A percentile compares a stretch with the other conserved stretches of the same genome.
Evolutionary conservation across 78 protist species (phyloP).

Genomic region (Dictyostelium firmibasis): DNA sequence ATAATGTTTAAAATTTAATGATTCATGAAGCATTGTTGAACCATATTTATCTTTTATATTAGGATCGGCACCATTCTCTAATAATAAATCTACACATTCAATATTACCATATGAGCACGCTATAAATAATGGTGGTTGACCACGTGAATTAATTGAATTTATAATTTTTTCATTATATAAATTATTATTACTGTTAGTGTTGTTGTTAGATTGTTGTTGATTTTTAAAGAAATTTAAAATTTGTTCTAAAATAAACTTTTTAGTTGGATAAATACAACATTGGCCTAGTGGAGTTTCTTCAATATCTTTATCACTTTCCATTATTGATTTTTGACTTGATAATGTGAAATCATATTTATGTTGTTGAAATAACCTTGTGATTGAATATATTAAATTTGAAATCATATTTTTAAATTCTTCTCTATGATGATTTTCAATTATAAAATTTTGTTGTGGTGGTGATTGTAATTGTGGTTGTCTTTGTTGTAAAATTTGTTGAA

Average conservation of each 20-base stretch:
- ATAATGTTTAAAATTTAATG: slow-evolving; percentile 24
- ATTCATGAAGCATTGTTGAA: slow-evolving; percentile 20
- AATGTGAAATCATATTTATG: background rate
- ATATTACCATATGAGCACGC: slow-evolving; percentile 46
- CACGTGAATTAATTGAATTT: slow-evolving; percentile 38
- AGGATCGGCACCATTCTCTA: slow-evolving; percentile 31
- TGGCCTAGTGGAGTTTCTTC: slow-evolving; percentile 36
- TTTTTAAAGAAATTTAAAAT: background rate
- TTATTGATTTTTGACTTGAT: background rate
- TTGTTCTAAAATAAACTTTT: background rate
- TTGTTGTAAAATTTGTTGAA: background rate
- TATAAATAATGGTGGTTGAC: slow-evolving; percentile 48
- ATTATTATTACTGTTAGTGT: background rate
- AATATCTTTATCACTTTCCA: background rate
- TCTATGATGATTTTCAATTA: background rate
- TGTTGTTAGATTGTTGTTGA: background rate
- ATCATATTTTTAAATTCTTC: background rate
- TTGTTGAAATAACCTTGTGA: background rate
- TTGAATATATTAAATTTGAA: background rate
- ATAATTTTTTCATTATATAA: background rate
- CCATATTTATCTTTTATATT: slow-evolving; percentile 36
- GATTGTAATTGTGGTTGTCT: background rate
- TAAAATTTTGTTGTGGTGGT: background rate
- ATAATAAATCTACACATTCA: background rate
- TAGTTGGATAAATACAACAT: slow-evolving; percentile 21